A percentile compares a stretch with the other conserved stretches of the same genome.
Evolutionary conservation across 1,284 basidiomycete species (phyloP).

Genomic region (Tilletia walkeri): DNA sequence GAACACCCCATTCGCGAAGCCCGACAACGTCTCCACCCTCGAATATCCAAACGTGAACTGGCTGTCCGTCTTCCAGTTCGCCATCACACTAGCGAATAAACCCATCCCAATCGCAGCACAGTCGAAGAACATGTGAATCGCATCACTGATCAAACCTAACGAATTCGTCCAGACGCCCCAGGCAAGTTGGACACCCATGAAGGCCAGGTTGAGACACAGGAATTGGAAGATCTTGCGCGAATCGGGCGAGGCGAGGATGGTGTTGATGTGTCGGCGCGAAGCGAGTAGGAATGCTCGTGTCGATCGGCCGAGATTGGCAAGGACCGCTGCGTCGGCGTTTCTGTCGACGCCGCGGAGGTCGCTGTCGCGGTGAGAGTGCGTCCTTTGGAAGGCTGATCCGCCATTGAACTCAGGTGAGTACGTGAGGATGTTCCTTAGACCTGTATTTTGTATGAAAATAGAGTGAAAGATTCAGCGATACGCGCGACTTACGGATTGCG

Average conservation of each 20-base stretch:
- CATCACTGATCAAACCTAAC: constrained; percentile 92
- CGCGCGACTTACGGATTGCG: no score
- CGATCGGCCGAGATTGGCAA: constrained; percentile 33
- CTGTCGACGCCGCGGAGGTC: constrained; percentile 20
- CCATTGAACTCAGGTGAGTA: constrained; percentile 34
- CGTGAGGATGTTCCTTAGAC: constrained; percentile 43
- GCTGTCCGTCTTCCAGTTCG: constrained; percentile 91
- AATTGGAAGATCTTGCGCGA: constrained; percentile 97
- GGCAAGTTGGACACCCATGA: constrained; percentile 71
- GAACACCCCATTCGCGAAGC: constrained; percentile 97
- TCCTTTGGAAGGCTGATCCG: not conserved
- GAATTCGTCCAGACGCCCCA: constrained; percentile 94
- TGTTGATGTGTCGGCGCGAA: constrained; percentile 63
- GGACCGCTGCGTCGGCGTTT: constrained; percentile 29
- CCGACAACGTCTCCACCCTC: constrained; percentile 97
- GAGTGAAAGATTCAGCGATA: no score
- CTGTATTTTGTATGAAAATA: not conserved
- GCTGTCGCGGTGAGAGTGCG: constrained; percentile 4
- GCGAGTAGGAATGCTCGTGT: constrained; percentile 28
- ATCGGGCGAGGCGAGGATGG: constrained; percentile 83
- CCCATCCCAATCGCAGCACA: constrained; percentile 96
- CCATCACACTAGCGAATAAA: constrained; percentile 93
- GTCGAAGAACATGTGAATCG: constrained; percentile 99
- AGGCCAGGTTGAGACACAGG: constrained; percentile 86
- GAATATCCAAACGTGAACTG: constrained; percentile 95